Conservation (phyloP, 31 red algal genomes). For the Odonthalia washingtoniensis region DNA sequence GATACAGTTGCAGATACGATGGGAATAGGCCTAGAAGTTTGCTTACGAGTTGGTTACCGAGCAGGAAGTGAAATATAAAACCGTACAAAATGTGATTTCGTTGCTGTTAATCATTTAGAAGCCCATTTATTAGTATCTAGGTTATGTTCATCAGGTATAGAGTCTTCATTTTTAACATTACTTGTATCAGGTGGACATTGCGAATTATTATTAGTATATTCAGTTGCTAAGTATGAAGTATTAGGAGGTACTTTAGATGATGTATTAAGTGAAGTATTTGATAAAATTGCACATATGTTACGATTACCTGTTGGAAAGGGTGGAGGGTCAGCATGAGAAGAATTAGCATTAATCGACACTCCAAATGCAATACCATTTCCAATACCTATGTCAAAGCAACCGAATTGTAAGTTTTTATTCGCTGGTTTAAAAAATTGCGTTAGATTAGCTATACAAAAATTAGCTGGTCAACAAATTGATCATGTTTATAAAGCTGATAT, state of each 20-base stretch:
- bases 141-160: too few relatives aligned
- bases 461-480: conserved; percentile 27
- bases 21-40: conserved; percentile 95
- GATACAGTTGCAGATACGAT: conserved; percentile 90
- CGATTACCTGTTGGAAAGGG: conserved; percentile 82
- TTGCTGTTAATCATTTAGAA: conserved; percentile 98
- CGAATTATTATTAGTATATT: too few relatives aligned
- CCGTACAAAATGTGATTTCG: conserved; percentile 73
- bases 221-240: too few relatives aligned
- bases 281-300: conserved; percentile 90
- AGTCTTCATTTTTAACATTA: too few relatives aligned
- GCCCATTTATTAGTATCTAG: too few relatives aligned
- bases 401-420: conserved; percentile 95
- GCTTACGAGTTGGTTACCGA: too few relatives aligned
- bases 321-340: conserved; percentile 87
- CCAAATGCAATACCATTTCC: too few relatives aligned
- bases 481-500: conserved; percentile 71
- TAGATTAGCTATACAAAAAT: conserved; percentile 66
- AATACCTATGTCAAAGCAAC: too few relatives aligned
- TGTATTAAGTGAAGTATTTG: conserved; percentile 91
- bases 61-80: conserved; percentile 83
- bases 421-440: conserved; percentile 95
- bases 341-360: too few relatives aligned
- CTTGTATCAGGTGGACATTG: too few relatives aligned
- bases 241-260: too few relatives aligned